phyloP scores from a whole-genome alignment of 73 alveolate genomes.

The Effrenium voratum region DNA sequence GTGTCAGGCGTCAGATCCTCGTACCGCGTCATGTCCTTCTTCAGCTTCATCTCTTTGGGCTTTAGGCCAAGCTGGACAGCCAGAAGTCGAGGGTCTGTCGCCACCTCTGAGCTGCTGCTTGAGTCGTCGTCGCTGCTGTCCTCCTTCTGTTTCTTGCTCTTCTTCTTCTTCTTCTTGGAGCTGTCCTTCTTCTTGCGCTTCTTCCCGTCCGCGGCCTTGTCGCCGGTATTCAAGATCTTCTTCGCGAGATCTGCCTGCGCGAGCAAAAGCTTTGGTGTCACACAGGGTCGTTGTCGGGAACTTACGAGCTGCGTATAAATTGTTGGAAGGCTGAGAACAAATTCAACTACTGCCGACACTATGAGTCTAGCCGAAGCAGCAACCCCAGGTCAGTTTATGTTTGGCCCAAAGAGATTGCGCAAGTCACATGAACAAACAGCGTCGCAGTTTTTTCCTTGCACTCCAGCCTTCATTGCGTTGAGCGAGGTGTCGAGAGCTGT shows the following conservation, averaged over 20 bases:
- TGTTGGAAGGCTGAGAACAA: too few relatives aligned
- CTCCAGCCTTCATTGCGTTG: background rate
- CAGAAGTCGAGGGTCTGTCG: background rate
- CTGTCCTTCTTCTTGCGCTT: background rate
- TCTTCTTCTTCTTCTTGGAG: background rate
- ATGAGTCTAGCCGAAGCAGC: background rate
- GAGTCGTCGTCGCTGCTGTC: background rate
- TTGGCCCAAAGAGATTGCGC: background rate
- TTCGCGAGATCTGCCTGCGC: background rate
- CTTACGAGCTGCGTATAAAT: too few relatives aligned
- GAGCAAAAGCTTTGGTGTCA: too few relatives aligned
- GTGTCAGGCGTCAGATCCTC: background rate
- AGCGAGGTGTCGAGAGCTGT: background rate
- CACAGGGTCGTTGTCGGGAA: too few relatives aligned
- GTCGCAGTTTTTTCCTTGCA: background rate
- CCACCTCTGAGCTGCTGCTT: background rate
- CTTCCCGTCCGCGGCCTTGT: background rate
- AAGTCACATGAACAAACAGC: background rate
- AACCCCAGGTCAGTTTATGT: background rate
- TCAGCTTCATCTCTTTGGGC: slow-evolving; percentile 6
- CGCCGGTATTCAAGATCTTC: background rate
- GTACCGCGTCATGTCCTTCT: background rate
- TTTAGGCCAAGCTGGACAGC: slow-evolving; percentile 30
- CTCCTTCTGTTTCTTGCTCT: background rate
- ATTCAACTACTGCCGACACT: too few relatives aligned